These are phyloP conservation scores for Ogataea philodendri DNA, from an alignment of 805 yeast genomes.

Conservation along the genomic window DNA sequence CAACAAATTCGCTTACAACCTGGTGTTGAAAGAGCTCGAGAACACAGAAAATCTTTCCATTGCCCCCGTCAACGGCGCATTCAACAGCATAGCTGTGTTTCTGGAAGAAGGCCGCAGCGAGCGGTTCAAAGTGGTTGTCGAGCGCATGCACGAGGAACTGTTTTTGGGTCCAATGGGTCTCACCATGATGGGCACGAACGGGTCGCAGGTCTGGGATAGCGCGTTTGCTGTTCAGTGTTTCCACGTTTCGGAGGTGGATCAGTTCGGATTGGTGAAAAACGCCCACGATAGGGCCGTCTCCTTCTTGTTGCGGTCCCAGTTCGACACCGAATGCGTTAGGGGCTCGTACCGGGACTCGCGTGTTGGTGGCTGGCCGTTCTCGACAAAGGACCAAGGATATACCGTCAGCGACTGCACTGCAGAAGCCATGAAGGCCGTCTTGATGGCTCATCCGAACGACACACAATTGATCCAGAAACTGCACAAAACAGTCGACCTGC, in stretches of 20 bases:
- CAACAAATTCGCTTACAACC: constrained; percentile 52
- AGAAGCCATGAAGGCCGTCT: constrained; percentile 87
- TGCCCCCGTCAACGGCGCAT: constrained; percentile 91
- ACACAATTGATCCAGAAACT: constrained; percentile 51
- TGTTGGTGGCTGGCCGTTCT: constrained; percentile 93
- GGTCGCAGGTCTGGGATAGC: constrained; percentile 96
- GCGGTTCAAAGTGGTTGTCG: constrained; percentile 52
- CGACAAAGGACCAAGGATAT: constrained; percentile 94
- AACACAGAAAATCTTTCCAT: constrained; percentile 83
- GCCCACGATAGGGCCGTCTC: constrained; percentile 63
- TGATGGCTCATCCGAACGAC: constrained; percentile 78
- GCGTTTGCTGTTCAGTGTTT: constrained; percentile 87
- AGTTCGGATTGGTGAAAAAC: constrained; percentile 59
- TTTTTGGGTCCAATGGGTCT: constrained; percentile 90
- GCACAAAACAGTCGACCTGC: constrained; percentile 69
- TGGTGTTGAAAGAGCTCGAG: constrained; percentile 67
- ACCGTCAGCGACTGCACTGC: constrained; percentile 97
- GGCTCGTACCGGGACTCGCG: constrained; percentile 83
- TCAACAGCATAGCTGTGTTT: constrained; percentile 71
- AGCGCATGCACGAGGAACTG: constrained; percentile 68
- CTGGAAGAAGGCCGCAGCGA: constrained; percentile 69
- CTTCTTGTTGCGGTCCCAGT: constrained; percentile 80
- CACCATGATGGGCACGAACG: constrained; percentile 95
- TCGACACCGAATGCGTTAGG: constrained; percentile 70
- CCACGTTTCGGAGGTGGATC: constrained; percentile 76